Base-by-base conservation (phyloP, 495 filamentous ascomycete genomes). In the Hypoxylon fuscum region DNA sequence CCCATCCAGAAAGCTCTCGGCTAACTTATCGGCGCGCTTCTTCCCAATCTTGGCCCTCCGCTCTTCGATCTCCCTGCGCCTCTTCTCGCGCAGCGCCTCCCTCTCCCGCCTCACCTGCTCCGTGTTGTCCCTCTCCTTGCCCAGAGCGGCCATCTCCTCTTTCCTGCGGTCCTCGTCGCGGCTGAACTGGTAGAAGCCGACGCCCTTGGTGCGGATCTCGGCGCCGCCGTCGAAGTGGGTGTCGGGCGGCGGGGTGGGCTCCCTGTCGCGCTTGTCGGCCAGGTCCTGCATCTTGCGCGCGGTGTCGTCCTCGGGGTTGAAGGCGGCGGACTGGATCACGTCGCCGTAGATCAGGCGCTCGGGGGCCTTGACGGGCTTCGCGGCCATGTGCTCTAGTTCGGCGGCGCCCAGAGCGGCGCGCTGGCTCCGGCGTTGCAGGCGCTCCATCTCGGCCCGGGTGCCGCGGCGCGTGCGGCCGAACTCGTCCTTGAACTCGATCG, bases 171-270 rank as follows among this genome's bases (percentile, higher is more conserved):
- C 85, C 68, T 84, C 85, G 72, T 96, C 88, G 59, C 75, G 80
- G 21, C 87, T 89, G 69, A 98, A 98, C 27, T 83, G 81, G 72
- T 93, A 97, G 71, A 97, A 98, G 0, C 92, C 96, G 5, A 90
- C 89, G 0, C 95, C 96, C 69, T 93, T 94, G 34, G 85, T 90
- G 46, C 95, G 79, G 25, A 95, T 87, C 81, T 98, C 95, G 50
- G 76, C 79, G 55, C 79, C 83, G 0, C 91, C 91, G 75, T 97
- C 88, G 74, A 97, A 98, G 72, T 98, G 96, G 72, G 76, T 76
- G 42, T 87, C 82, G 10, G 86, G 85, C 17, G 92, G 92, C 50
- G 92, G 92, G 43, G 92, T 96, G 9, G 84, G 71, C 42, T 83
- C 85, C 22, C 86, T 80, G 72, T 97, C 93, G 15, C 92, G 79